phyloP scores from a whole-genome alignment of 2,329 filamentous ascomycete genomes.

The Chrysoporthe austroafricana region DNA sequence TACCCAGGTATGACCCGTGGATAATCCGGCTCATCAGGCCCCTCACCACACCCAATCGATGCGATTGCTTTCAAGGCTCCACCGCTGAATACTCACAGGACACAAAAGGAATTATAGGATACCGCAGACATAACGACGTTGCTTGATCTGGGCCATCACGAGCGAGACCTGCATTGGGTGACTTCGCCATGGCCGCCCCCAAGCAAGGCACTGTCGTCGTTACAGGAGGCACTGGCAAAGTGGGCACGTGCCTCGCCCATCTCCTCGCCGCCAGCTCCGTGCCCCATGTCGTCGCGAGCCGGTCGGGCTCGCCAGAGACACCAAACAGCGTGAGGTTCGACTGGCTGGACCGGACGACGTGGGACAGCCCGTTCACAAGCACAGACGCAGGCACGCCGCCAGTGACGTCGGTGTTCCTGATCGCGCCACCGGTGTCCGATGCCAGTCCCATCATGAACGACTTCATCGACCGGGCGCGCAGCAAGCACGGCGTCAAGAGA shows the following conservation, averaged over 20 bases:
- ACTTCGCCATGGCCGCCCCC: slow-evolving; percentile 12
- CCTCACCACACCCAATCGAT: background rate
- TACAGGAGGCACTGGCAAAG: slow-evolving; percentile 50
- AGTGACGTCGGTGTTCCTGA: slow-evolving; percentile 46
- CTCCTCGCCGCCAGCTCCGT: slow-evolving; percentile 38
- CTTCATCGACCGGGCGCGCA: slow-evolving; percentile 47
- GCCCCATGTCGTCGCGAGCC: slow-evolving; percentile 44
- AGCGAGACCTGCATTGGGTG: background rate
- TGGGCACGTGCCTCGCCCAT: slow-evolving; percentile 44
- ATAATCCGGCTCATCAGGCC: too few species aligned
- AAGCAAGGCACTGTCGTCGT: slow-evolving; percentile 40
- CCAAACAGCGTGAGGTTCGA: slow-evolving; percentile 45
- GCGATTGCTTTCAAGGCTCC: background rate
- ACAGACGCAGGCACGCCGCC: slow-evolving; percentile 7
- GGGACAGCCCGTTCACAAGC: slow-evolving; percentile 38
- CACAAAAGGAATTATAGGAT: background rate
- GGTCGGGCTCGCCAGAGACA: slow-evolving; percentile 34
- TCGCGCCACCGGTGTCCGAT: slow-evolving; percentile 42
- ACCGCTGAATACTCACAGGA: background rate
- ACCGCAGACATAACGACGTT: background rate
- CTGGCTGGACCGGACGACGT: slow-evolving; percentile 49
- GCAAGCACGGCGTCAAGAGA: slow-evolving; percentile 40
- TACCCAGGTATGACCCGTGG: too few species aligned
- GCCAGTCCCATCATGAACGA: slow-evolving; percentile 40
- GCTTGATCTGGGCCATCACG: background rate